Conservation (phyloP, 2,329 filamentous ascomycete genomes). For the Zasmidium citrigriseum region DNA sequence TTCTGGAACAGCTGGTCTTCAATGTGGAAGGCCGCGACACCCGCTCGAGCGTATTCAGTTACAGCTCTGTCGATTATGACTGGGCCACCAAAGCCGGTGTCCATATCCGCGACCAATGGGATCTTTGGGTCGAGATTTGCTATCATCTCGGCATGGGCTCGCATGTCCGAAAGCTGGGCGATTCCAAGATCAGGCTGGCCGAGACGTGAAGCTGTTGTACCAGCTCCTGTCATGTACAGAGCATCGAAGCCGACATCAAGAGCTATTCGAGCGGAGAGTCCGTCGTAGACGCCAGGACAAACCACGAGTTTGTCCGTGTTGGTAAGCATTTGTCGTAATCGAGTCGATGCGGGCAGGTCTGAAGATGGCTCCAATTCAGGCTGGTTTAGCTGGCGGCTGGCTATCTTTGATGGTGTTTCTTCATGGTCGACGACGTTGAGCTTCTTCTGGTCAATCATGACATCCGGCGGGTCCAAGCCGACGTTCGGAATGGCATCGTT, state of each 20-base stretch:
- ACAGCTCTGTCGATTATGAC: slow-evolving; percentile 57
- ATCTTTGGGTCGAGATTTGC: too few relatives aligned
- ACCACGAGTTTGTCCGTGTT: slow-evolving; percentile 46
- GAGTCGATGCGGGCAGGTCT: too few relatives aligned
- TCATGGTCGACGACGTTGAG: too few relatives aligned
- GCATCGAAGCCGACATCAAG: slow-evolving; percentile 51
- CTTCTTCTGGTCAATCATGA: too few relatives aligned
- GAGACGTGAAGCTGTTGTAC: slow-evolving; percentile 25
- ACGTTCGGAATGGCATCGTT: too few relatives aligned
- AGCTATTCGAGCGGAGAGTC: slow-evolving; percentile 60
- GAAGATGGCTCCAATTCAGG: too few relatives aligned
- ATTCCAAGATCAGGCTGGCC: slow-evolving; percentile 27
- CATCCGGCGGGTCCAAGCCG: too few relatives aligned
- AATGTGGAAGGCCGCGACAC: slow-evolving; percentile 10
- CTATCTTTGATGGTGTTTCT: too few relatives aligned
- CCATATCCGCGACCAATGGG: slow-evolving; percentile 29
- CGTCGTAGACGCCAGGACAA: slow-evolving; percentile 66
- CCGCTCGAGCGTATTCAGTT: slow-evolving; percentile 49
- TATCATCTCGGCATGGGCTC: slow-evolving; percentile 2
- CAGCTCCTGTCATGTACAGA: slow-evolving; percentile 49
- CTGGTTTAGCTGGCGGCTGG: too few relatives aligned
- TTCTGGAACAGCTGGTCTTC: slow-evolving; percentile 13
- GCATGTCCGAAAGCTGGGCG: slow-evolving; percentile 23
- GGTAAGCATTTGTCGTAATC: slow-evolving; percentile 21
- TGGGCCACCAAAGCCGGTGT: slow-evolving; percentile 29